Evolutionary conservation across 2,329 filamentous ascomycete genomes (phyloP), one percentile per base, ranked within the genome.

Genomic region (Talaromyces islandicus): DNA sequence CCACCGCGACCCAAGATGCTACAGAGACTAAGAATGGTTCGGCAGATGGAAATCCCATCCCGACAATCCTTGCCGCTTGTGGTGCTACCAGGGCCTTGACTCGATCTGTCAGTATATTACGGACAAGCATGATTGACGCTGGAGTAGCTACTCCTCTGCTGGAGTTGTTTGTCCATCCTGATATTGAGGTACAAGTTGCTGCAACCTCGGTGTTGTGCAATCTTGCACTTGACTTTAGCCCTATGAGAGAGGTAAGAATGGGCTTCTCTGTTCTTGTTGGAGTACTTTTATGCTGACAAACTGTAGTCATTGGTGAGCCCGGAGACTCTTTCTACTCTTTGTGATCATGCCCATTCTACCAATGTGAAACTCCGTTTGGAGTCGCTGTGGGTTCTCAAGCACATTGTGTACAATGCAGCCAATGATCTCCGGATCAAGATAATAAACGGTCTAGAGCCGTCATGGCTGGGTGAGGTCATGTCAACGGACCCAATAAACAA

Each of bases 381-480:
- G 67, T 92, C 92, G 24, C 77, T 99, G 1, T 99, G 94, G 93
- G 91, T 92, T 6, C 78, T 99, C 60, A 97, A 97, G 71, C 91
- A 97, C 74, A 83, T 97, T 55, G 88, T 96, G 2, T 83, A 89
- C 64, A 87, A 86, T 24, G 85, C 89, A 6, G 83, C 83, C 19
- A 86, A 88, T 51, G 83, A 88, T 12, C 79, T 90, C 65, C 96
- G 94, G 75, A 88, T 88, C 68, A 83, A 84, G 54, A 91, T 91
- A 62, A 77, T 97, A 12, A 86, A 92, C 55, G 86, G 90, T 68
- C 81, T 97, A 4, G 87, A 87, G 9, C 84, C 90, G 0, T 86
- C 85, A 11, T 96, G 91, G 90, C 81, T 97, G 12, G 83, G 93
- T 63, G 87, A 88, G 61, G 81, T 94, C 24, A 90, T 97, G 51